Evolutionary conservation across 2,329 filamentous ascomycete genomes (phyloP).

Genomic region (Ramichloridium luteum): DNA sequence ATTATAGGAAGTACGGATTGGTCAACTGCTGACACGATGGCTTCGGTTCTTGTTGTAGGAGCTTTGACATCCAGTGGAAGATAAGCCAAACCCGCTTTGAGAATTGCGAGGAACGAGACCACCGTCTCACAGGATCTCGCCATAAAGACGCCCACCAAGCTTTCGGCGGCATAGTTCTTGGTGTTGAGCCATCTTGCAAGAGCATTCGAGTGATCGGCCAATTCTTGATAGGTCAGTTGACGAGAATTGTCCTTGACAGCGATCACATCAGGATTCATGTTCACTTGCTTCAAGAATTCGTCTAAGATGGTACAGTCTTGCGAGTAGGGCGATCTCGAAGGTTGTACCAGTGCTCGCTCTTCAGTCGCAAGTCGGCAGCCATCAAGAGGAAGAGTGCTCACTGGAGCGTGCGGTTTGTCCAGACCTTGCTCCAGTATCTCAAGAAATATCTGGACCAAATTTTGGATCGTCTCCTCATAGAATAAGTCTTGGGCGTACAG

Average conservation of each 20-base stretch:
- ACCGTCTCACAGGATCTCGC: conserved; percentile 2
- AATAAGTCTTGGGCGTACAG: conserved; percentile 5
- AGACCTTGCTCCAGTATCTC: conserved; percentile 4
- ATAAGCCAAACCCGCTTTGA: conserved; percentile 5
- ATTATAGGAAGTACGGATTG: too few relatives aligned
- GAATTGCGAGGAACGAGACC: conserved; percentile 4
- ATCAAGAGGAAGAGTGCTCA: too few relatives aligned
- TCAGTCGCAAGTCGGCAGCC: too few relatives aligned
- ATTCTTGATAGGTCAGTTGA: conserved; percentile 3
- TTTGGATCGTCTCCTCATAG: conserved; percentile 4
- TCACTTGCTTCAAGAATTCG: conserved; percentile 3
- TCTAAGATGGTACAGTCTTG: too few relatives aligned
- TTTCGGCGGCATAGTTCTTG: conserved; percentile 3
- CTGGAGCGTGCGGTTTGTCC: conserved; percentile 4
- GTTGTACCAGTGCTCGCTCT: too few relatives aligned
- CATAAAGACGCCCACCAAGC: conserved; percentile 3
- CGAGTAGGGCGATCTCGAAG: too few relatives aligned
- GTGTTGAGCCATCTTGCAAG: conserved; percentile 3
- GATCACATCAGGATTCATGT: conserved; percentile 1
- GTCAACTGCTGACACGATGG: conserved; percentile 3
- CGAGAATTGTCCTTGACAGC: conserved; percentile 4
- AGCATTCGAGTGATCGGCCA: conserved; percentile 2
- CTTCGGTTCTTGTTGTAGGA: conserved; percentile 2
- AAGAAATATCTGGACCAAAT: conserved; percentile 1
- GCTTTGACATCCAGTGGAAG: conserved; percentile 5